Base-by-base conservation (phyloP, 23 red algal genomes). In the Cyanidioschyzon merolae region DNA sequence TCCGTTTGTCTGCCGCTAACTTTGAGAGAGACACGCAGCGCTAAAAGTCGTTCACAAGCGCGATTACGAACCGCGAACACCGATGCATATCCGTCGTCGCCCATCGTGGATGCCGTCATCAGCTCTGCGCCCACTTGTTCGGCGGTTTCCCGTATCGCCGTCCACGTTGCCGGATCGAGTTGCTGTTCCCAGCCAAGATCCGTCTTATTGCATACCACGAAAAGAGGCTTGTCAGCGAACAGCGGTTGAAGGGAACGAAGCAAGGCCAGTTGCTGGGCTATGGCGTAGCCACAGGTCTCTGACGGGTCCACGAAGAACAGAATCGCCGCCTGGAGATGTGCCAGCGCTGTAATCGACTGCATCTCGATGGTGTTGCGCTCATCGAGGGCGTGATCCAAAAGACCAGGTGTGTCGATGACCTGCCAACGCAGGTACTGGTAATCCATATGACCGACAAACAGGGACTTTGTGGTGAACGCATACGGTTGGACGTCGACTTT, bases 401-500 rank as follows among this genome's bases (percentile, higher is more conserved):
- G 87, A 39, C 92, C 92, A 2, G 92, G 92, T 31, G 92, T 96
- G 81, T 96, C 92, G 59, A 96, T 96, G 37, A 96, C 92, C 68
- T 96, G 92, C 92, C 92, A 96, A 37, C 92, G 84, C 38, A 96
- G 80, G 78, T 96, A 96, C 7, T 84, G 58, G 79, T 90, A 90
- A 39, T 96, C 92, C 68, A 86, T 90, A 74, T 96, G 92, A 17
- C 92, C 92, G 37, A 96, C 88, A 77, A 90, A 96, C 0, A 96
- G 77, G n/a, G 88, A 90, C 58, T 96, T 90, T 39, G 92, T 96
- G 24, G 92, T 96, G 74, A 96, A 96, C 0, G 92, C 88, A 58
- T 96, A 96, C 36, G 92, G 92, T 75, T 96, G 92, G 25, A 96
- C 92, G 59, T 96, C 92, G 0, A 96, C 84, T 37, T 96, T 85